Base-by-base conservation (phyloP, 495 filamentous ascomycete genomes). In the Usnea hakonensis region DNA sequence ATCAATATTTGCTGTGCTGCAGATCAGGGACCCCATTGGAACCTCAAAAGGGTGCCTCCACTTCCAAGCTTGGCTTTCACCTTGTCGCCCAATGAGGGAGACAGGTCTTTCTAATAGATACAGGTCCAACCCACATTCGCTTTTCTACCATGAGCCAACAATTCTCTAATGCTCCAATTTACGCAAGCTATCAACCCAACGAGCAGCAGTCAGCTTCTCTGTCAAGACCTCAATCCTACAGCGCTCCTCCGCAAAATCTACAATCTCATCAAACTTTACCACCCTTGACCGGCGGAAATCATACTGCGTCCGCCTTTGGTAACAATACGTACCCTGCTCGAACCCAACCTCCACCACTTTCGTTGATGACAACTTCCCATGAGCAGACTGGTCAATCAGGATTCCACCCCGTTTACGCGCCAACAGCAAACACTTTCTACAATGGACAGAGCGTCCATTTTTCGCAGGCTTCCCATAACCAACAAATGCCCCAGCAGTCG, bases 111-210 rank as follows among this genome's bases (percentile, higher is more conserved):
- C 26, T 32, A 0, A 41, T 41, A 55, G 28, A 61, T n/a, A 19
- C 36, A 16, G 59, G 36, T 55, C 21, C 36, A 41, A 33, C 26
- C 48, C 59, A 55, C 59, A 44, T 23, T 55, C 59, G 48, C 46
- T 61, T 35, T 35, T 19, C 26, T 55, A 66, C 50, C 53, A 66
- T 66, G 64, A 66, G 57, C 64, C 59, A 63, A 58, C 64, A 61
- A 36, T 55, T 50, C 26, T 35, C 59, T 55, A 62, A 63, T 66
- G 64, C 60, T 35, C 59, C 56, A 14, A 60, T 21, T 38, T 65
- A 58, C 38, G 23, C 35, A 54, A 57, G n/a, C 32, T 57, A 66
- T 37, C 46, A 23, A 32, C 36, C 60, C 26, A 63, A 35, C 28
- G 55, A 57, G 14, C 64, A 58, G 21, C 60, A 43, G 32, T 53